Evolutionary conservation across 2,329 filamentous ascomycete genomes (phyloP), one percentile per base, ranked within the genome.

Genomic region (Cladophialophora bantiana): DNA sequence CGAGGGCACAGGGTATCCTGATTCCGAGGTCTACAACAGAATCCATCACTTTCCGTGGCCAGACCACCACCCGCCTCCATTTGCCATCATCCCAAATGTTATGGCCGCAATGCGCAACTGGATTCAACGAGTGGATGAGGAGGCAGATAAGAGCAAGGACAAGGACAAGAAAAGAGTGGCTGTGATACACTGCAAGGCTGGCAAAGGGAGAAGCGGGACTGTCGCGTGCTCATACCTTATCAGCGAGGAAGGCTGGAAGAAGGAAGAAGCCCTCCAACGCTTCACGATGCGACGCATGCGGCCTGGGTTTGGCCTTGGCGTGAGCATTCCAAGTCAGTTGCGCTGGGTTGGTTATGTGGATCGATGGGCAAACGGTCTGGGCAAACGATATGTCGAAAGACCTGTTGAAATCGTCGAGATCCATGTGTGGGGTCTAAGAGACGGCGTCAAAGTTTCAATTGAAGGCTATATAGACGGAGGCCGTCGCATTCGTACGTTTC

Each of bases 161-260:
- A 77, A 80, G 32, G 75, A 78, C 31, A 81, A 82, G 42, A 75
- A 78, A 31, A 84, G 93, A 38, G 92, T 98, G 0, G 90, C 90
- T 0, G 94, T 98, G 6, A 93, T 98, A 7, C 95, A 99, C 78
- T 98, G 95, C 83, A 98, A 98, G 77, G 95, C 95, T 0, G 95
- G 95, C 2, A 99, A 99, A 79, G 95, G 95, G 1, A 85, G 95
- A 59, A 96, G 92, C 71, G 95, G 95, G 3, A 97, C 93, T 0
- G 88, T 93, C 73, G 89, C 90, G 35, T 96, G 92, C 78, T 92
- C 90, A 73, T 98, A 97, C 77, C 82, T 99, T 65, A 95, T 99
- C 73, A 89, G 91, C 7, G 92, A 98, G 76, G 91, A 95, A 75
- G 88, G 87, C 3, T 91, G 89, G 89, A 84, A 81, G 35, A 79